Evolutionary conservation across 1,284 basidiomycete species (phyloP).

Genomic region (Cystobasidium slooffiae): DNA sequence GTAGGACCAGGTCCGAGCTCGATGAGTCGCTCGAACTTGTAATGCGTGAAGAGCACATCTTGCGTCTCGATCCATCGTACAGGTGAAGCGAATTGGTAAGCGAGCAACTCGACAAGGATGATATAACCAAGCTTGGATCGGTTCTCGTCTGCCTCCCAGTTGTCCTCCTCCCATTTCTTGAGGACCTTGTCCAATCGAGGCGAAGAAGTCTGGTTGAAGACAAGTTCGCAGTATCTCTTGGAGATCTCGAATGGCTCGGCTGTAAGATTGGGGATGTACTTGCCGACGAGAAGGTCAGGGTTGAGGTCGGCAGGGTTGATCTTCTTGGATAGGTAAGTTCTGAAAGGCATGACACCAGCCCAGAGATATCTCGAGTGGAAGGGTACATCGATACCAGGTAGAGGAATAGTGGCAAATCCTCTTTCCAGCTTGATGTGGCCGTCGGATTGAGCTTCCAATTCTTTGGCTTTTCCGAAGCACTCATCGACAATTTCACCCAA

Average conservation of each 20-base stretch:
- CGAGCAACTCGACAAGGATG: conserved; percentile 92
- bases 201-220: conserved; percentile 83
- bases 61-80: conserved; percentile 99
- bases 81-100: conserved; percentile 87
- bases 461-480: conserved; percentile 72
- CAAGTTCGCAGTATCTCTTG: conserved; percentile 88
- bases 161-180: conserved; percentile 88
- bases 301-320: conserved; percentile 88
- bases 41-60: conserved; percentile 87
- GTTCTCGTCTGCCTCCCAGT: conserved; percentile 79
- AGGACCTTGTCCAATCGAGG: conserved; percentile 85
- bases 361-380: conserved; percentile 99
- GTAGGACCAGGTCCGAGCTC: conserved; percentile 97
- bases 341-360: conserved; percentile 98
- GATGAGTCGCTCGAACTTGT: conserved; percentile 88
- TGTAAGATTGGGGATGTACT: conserved; percentile 96
- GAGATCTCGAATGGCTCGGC: conserved; percentile 91
- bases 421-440: conserved; percentile 94
- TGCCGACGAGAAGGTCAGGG: conserved; percentile 86
- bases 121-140: conserved; percentile 92
- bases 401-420: conserved; percentile 83
- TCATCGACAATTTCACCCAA: conserved; percentile 85
- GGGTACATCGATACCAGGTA: conserved; percentile 97
- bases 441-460: conserved; percentile 76
- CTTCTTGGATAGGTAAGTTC: conserved; percentile 95